Percentiles rank a stretch among this genome's conserved stretches.
Evolutionary conservation across 78 protist species (phyloP).

Genomic region (slime mould (Dictyostelium discoideum)): dicty_2.7 NC_007091.3:5027501-5028000

Average conservation of each 20-base stretch:
- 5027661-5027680: background rate
- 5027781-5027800: conserved; percentile 25
- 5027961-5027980: conserved; percentile 44
- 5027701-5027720: conserved; percentile 11
- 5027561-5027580: conserved; percentile 57
- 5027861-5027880: conserved; percentile 31
- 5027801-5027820: conserved; percentile 75
- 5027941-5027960: conserved; percentile 40
- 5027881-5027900: background rate
- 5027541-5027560: conserved; percentile 27
- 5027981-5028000: conserved; percentile 21
- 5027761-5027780: conserved; percentile 52
- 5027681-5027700: background rate
- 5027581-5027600: conserved; percentile 52
- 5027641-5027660: background rate
- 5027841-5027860: conserved; percentile 58
- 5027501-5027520: conserved; percentile 53
- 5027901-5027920: conserved; percentile 20
- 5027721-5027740: conserved; percentile 71
- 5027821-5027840: conserved; percentile 52
- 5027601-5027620: conserved; percentile 65
- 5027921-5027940: conserved; percentile 47
- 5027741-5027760: conserved; percentile 61
- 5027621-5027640: conserved; percentile 27
- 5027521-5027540: conserved; percentile 59